A percentile compares a stretch with the other conserved stretches of the same genome.
Evolutionary conservation across 352 stramenopile species (phyloP).

Genomic region (Blastocystis sp.): DNA sequence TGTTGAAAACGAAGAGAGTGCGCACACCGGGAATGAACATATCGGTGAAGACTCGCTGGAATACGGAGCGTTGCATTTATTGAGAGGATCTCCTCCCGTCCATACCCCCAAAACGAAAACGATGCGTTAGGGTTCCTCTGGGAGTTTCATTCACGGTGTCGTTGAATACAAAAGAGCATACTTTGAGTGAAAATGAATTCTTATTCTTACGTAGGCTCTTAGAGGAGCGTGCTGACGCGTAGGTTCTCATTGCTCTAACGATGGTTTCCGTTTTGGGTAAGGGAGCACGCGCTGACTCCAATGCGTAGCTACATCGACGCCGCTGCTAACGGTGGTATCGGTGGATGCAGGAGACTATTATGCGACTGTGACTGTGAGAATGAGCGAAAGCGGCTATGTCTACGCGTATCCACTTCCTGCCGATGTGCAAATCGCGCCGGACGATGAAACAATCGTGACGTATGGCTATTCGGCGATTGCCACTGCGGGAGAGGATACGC

Average conservation of each 20-base stretch:
- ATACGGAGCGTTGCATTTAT: no score
- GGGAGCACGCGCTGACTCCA: neutral
- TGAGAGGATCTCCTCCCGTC: no score
- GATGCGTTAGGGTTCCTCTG: neutral
- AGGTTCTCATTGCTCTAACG: conserved; percentile 53
- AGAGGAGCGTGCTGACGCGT: neutral
- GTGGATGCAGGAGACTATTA: conserved; percentile 56
- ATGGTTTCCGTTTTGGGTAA: conserved; percentile 67
- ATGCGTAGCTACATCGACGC: conserved; percentile 29
- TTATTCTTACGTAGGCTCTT: neutral
- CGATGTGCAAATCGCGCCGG: conserved; percentile 47
- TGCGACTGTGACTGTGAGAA: conserved; percentile 27
- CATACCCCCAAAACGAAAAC: no score
- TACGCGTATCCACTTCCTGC: conserved; percentile 55
- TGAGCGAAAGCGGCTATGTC: conserved; percentile 37
- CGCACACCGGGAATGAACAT: no score
- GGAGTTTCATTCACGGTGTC: neutral
- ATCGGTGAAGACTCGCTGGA: no score
- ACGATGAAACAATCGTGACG: conserved; percentile 35
- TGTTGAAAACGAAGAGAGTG: neutral
- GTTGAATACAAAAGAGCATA: neutral
- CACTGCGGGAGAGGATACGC: conserved; percentile 1
- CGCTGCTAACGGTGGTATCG: conserved; percentile 30
- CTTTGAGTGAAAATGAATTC: neutral
- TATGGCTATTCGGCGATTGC: conserved; percentile 59